Evolutionary conservation across 2,329 filamentous ascomycete species (phyloP).

Genomic region (Cladosporium austrohemisphaericum): DNA sequence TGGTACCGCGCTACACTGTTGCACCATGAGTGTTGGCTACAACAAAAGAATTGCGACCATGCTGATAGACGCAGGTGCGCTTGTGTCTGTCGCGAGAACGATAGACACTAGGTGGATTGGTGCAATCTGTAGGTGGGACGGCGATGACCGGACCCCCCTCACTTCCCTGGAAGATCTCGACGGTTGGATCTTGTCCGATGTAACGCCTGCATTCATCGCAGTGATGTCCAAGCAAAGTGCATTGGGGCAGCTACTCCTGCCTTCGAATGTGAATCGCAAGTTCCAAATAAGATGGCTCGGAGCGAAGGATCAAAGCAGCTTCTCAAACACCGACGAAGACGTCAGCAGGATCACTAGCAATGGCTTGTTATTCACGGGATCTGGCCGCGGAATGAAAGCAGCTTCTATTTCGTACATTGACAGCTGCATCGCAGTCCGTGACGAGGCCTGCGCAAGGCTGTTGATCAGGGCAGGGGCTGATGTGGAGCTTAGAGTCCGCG

Average conservation of each 20-base stretch:
- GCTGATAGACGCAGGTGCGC: not conserved
- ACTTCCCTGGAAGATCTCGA: not conserved
- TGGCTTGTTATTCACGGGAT: too few species aligned
- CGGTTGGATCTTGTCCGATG: not conserved
- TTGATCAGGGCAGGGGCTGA: not conserved
- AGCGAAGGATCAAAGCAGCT: not conserved
- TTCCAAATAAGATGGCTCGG: not conserved
- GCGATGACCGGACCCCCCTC: not conserved
- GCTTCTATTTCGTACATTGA: not conserved
- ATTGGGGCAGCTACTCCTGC: not conserved
- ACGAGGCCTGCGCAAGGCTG: not conserved
- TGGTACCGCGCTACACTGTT: not conserved
- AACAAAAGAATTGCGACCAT: not conserved
- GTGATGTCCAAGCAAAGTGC: not conserved
- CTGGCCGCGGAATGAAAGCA: too few species aligned
- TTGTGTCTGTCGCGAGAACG: not conserved
- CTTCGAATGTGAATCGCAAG: not conserved
- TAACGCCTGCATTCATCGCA: not conserved
- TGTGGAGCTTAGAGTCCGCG: not conserved
- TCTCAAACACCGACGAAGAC: not conserved
- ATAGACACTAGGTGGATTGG: not conserved
- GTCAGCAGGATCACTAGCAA: too few species aligned
- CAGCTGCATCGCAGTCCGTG: not conserved
- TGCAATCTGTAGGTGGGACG: not conserved
- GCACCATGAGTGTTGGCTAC: not conserved